Conservation (phyloP, 371 early-diverging fungal genomes). For the Apophysomyces ossiformis region DNA sequence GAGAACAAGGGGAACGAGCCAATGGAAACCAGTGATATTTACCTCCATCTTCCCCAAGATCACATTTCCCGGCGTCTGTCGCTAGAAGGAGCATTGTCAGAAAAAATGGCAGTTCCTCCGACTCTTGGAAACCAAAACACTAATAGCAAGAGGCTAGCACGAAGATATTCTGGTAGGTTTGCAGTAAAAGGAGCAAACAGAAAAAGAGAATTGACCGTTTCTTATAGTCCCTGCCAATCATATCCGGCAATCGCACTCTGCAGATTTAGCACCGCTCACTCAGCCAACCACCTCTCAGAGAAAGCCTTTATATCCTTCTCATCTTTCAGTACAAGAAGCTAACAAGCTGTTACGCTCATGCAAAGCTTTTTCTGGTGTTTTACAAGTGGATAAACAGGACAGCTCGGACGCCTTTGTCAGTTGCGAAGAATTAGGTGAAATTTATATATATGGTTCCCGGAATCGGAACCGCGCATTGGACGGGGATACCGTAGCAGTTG, state of each 20-base stretch:
- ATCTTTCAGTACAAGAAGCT: constrained; percentile 33
- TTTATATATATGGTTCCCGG: constrained; percentile 65
- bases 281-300: constrained; percentile 6
- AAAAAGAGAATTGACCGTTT: neutral
- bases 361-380: constrained; percentile 34
- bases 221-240: neutral
- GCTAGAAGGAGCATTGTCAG: neutral
- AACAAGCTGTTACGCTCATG: constrained; percentile 24
- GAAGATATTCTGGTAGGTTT: constrained; percentile 3
- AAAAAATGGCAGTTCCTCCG: neutral
- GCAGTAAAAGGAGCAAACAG: neutral
- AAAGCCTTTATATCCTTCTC: constrained; percentile 30
- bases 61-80: constrained; percentile 4
- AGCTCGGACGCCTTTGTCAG: constrained; percentile 72
- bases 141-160: neutral
- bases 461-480: constrained; percentile 79
- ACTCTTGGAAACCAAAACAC: too few relatives aligned
- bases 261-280: neutral
- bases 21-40: neutral
- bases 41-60: constrained; percentile 1
- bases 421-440: constrained; percentile 43
- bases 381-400: constrained; percentile 36
- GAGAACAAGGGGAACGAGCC: neutral
- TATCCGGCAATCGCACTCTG: neutral
- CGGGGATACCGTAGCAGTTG: constrained; percentile 73